phyloP scores from a whole-genome alignment of 2,329 filamentous ascomycete genomes.

The Exserohilum rostratum region DNA sequence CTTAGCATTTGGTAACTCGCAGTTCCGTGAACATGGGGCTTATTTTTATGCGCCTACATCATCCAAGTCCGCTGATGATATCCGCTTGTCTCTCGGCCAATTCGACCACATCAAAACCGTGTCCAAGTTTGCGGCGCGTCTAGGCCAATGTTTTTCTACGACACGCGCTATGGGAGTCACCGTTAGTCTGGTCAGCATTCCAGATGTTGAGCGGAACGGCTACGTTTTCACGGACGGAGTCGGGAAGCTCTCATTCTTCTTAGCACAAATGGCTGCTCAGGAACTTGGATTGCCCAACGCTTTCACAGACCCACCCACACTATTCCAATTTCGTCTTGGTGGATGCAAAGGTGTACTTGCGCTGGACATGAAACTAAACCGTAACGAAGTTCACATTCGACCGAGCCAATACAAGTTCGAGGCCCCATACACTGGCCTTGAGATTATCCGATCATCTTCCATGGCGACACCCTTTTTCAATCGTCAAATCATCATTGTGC shows the following conservation, averaged over 20 bases:
- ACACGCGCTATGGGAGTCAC: conserved; percentile 75
- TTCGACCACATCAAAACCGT: conserved; percentile 81
- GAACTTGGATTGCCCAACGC: conserved; percentile 68
- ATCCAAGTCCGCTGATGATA: conserved; percentile 72
- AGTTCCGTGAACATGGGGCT: conserved; percentile 87
- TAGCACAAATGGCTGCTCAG: conserved; percentile 74
- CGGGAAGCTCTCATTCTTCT: conserved; percentile 82
- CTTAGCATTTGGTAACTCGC: conserved; percentile 92
- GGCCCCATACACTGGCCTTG: conserved; percentile 71
- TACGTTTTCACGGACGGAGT: conserved; percentile 90
- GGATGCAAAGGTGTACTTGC: conserved; percentile 90
- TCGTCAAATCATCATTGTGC: conserved; percentile 84
- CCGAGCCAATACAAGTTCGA: conserved; percentile 88
- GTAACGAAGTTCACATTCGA: conserved; percentile 75
- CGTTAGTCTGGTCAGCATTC: conserved; percentile 63
- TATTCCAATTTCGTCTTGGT: conserved; percentile 89
- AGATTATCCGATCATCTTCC: conserved; percentile 82
- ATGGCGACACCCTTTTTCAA: conserved; percentile 83
- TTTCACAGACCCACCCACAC: conserved; percentile 69
- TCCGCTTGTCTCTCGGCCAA: conserved; percentile 84
- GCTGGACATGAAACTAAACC: conserved; percentile 71
- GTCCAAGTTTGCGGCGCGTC: conserved; percentile 86
- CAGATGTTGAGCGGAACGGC: conserved; percentile 72
- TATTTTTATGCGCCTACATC: conserved; percentile 86
- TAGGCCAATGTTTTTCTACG: conserved; percentile 96